Percentiles rank a stretch among this genome's conserved stretches.
These are phyloP conservation scores for Pilatotrama ljubarskyi DNA, from an alignment of 768 basidiomycete species.

Conservation along the genomic window DNA sequence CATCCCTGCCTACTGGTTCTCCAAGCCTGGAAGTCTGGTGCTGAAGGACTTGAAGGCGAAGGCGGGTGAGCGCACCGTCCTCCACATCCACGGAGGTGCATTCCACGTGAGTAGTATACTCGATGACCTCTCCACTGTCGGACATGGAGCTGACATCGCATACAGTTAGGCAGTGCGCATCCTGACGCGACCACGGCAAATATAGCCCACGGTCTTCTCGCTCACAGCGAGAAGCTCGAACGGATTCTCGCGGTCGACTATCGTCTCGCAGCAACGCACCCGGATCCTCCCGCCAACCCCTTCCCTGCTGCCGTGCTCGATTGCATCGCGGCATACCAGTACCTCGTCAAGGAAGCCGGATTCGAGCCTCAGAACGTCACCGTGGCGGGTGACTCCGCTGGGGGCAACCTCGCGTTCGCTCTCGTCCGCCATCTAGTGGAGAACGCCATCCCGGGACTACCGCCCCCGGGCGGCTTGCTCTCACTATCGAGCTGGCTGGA, in stretches of 20 bases:
- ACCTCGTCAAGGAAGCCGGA: slow-evolving; percentile 45
- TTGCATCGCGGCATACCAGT: slow-evolving; percentile 49
- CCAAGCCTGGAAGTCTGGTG: background rate
- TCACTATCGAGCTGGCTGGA: slow-evolving; percentile 36
- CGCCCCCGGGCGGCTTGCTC: slow-evolving; percentile 34
- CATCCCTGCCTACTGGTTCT: slow-evolving; percentile 25
- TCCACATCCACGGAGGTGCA: slow-evolving; percentile 21
- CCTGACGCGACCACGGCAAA: background rate
- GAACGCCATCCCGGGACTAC: slow-evolving; percentile 6
- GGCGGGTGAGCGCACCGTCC: slow-evolving; percentile 10
- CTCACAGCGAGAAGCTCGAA: slow-evolving; percentile 18
- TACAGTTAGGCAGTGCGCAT: slow-evolving; percentile 17
- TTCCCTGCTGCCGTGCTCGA: slow-evolving; percentile 59
- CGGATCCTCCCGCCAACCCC: slow-evolving; percentile 35
- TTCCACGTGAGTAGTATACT: slow-evolving; percentile 1
- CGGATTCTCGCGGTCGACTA: slow-evolving; percentile 49
- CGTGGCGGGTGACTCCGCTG: slow-evolving; percentile 55
- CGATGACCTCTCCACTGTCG: background rate
- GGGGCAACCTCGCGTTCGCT: slow-evolving; percentile 50
- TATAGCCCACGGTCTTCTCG: slow-evolving; percentile 19
- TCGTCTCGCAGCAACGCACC: slow-evolving; percentile 36
- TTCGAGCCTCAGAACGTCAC: slow-evolving; percentile 46
- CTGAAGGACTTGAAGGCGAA: background rate
- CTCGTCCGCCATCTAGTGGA: slow-evolving; percentile 39
- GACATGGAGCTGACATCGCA: background rate